Evolutionary conservation across 106 monocot genomes (phyloP), one percentile per base, ranked within the genome.

Genomic region (Platanthera zijinensis): DNA sequence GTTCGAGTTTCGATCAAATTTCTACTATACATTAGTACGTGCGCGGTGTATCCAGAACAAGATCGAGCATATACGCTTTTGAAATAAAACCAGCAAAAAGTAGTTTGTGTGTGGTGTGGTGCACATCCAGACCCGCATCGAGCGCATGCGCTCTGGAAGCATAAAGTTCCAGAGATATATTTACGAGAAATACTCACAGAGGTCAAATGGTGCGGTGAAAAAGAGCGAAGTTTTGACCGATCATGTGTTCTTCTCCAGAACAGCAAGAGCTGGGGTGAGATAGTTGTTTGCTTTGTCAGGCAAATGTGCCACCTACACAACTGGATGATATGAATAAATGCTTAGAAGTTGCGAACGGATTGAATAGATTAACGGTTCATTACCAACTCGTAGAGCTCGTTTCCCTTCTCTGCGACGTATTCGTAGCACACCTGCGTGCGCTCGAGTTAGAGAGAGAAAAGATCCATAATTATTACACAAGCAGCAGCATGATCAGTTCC

Each of bases 201-300:
- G 32, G 32, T 32, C 32, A 2, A 32, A 32, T 32, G 32, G 32
- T 32, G 32, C 32, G 32, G 32, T 32, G 32, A 32, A 32, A 32
- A 32, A 6, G 21, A 59, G 19, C 0, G 11, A 67, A 39, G 22
- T 7, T 30, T 32, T 10, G 25, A 28, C 67, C 39, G 28, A 48
- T 97, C 86, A 97, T 30, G 96, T 91, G 79, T 97, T 97, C 78
- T 94, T 94, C 84, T 97, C 96, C 57, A 97, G 81, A 51, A 86
- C 91, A 19, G 96, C 87, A 19, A 97, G 81, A 51, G 96, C 96
- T 71, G 96, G 96, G 28, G 96, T 88, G 9, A 97, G 93, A 57
- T 97, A 97, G 87, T 97, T 97, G 72, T 97, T 97, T 73, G 96
- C 96, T 81, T 97, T 97, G 89, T 97, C 96, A 4, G 96, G 96